These are phyloP conservation scores for Mortierella sp. DNA, from an alignment of 371 early-diverging fungal species.

Conservation along the genomic window DNA sequence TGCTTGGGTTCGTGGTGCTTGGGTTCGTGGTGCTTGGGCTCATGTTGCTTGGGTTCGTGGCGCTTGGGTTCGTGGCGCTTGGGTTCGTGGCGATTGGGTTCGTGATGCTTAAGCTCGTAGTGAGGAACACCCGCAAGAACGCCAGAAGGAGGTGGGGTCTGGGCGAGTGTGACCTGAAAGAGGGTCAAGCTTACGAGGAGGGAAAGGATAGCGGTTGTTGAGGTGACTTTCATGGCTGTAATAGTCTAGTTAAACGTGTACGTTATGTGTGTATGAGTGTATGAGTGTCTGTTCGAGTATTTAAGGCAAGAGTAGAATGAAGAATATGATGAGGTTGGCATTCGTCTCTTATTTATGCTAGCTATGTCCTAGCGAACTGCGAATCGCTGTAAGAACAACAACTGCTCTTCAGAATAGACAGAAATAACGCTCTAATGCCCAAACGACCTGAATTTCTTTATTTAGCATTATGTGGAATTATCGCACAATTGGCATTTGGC, in stretches of 20 bases:
- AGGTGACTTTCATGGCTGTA: background rate
- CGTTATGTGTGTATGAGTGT: background rate
- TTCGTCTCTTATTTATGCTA: background rate
- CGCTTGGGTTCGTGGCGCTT: background rate
- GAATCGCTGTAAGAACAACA: no score
- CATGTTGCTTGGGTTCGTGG: background rate
- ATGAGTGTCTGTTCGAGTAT: background rate
- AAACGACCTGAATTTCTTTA: no score
- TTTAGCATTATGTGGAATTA: no score
- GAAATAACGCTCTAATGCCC: no score
- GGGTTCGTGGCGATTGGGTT: background rate
- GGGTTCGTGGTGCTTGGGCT: no score
- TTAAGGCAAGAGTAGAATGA: background rate
- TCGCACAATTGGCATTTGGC: no score
- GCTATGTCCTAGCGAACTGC: no score
- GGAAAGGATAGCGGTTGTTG: background rate
- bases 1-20: no score
- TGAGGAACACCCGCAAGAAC: background rate
- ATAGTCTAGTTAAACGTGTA: background rate
- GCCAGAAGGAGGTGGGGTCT: background rate
- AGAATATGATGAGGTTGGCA: background rate
- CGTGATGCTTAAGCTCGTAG: background rate
- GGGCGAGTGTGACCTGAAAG: slow-evolving; percentile 1
- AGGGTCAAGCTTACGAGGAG: slow-evolving; percentile 10
- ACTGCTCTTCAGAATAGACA: no score